phyloP scores from a whole-genome alignment of 2,329 filamentous ascomycete genomes.

The Arachnomyces sp. region DNA sequence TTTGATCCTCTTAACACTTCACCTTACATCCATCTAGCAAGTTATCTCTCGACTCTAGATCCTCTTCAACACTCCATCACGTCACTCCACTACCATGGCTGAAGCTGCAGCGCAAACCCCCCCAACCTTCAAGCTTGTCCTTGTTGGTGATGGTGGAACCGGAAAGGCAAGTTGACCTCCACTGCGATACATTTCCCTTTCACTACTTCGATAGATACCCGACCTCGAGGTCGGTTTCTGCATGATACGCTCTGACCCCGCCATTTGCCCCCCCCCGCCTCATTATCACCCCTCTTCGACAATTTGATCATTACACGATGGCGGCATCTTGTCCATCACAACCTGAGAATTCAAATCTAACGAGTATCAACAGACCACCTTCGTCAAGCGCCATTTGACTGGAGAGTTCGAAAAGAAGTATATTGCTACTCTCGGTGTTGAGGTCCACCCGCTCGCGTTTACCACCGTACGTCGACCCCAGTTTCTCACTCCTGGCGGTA shows the following conservation, averaged over 20 bases:
- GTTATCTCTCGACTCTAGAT: slow-evolving; percentile 3
- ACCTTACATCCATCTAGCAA: slow-evolving; percentile 12
- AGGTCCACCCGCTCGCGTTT: slow-evolving; percentile 97
- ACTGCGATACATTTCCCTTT: slow-evolving; percentile 11
- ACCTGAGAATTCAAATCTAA: too few relatives aligned
- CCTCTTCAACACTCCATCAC: slow-evolving; percentile 12
- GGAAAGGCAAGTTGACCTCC: slow-evolving; percentile 69
- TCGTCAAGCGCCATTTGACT: slow-evolving; percentile 99
- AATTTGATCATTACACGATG: too few relatives aligned
- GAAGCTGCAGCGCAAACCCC: slow-evolving; percentile 39
- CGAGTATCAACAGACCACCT: slow-evolving; percentile 68
- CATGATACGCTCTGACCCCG: too few relatives aligned
- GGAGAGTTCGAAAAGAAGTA: slow-evolving; percentile 99
- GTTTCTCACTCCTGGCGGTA: slow-evolving; percentile 1
- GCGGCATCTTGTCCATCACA: too few relatives aligned
- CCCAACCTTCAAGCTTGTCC: slow-evolving; percentile 98
- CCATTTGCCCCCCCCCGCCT: too few relatives aligned
- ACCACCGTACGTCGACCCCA: slow-evolving; percentile 68
- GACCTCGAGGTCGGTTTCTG: not conserved
- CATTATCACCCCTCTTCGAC: too few relatives aligned
- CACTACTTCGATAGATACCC: slow-evolving; percentile 11
- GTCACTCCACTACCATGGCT: slow-evolving; percentile 52
- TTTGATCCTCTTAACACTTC: slow-evolving; percentile 17
- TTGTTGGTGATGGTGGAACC: slow-evolving; percentile 98
- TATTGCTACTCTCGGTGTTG: slow-evolving; percentile 98